Percentiles rank a stretch among this genome's conserved stretches.
phyloP scores from a whole-genome alignment of 176 grass and related monocot species.

The Thalia dealbata region DNA sequence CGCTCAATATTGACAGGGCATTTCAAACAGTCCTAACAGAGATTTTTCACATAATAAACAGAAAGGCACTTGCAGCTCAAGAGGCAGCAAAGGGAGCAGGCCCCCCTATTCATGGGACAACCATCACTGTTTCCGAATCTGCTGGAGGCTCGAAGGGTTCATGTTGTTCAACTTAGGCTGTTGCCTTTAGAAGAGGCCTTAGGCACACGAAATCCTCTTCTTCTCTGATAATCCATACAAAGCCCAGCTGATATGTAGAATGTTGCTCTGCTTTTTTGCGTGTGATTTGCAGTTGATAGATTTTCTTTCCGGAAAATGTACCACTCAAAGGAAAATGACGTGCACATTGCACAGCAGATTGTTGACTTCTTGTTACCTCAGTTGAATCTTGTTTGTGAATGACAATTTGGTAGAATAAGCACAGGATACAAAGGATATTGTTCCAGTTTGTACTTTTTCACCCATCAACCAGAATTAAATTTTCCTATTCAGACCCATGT shows the following conservation, averaged over 20 bases:
- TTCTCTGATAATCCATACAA: not conserved
- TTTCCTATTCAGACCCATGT: no score
- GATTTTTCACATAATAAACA: not conserved
- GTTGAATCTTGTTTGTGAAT: not conserved
- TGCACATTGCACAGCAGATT: not conserved
- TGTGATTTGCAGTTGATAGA: not conserved
- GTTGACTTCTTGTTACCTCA: not conserved
- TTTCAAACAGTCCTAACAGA: not conserved
- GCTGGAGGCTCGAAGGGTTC: not conserved
- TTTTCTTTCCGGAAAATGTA: not conserved
- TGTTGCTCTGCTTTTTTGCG: not conserved
- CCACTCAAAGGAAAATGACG: no score
- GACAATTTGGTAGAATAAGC: not conserved
- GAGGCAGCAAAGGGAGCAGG: not conserved
- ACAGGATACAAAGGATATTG: not conserved
- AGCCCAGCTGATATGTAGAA: not conserved
- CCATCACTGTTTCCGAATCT: not conserved
- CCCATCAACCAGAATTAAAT: not conserved
- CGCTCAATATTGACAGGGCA: not conserved
- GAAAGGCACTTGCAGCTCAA: not conserved
- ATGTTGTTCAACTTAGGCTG: not conserved
- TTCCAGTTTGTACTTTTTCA: not conserved
- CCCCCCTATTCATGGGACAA: not conserved
- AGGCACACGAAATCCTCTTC: not conserved
- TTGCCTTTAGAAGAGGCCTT: not conserved